phyloP scores from a whole-genome alignment of 2,329 filamentous ascomycete genomes.

The Penicillium italicum region DNA sequence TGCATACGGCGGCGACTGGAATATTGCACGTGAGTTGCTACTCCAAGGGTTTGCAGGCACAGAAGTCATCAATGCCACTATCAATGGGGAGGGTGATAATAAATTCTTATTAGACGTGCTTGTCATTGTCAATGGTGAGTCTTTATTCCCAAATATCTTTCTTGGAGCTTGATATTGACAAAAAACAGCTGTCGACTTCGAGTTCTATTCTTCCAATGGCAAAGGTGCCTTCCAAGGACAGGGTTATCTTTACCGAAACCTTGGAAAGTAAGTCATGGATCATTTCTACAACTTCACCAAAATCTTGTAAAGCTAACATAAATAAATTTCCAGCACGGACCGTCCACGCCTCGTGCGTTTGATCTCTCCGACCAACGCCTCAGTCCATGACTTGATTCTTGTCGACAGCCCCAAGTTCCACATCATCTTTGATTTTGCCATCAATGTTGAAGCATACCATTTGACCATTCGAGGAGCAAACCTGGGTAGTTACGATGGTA shows the following conservation, averaged over 20 bases:
- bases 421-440: conserved; percentile 35
- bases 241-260: conserved; percentile 33
- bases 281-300: too few species aligned
- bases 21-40: conserved; percentile 28
- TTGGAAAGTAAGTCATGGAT: conserved; percentile 23
- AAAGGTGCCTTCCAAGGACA: conserved; percentile 36
- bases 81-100: conserved; percentile 34
- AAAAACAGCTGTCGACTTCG: conserved; percentile 30
- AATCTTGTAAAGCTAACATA: not conserved
- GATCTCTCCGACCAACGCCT: conserved; percentile 24
- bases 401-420: conserved; percentile 39
- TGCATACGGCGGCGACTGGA: conserved; percentile 30
- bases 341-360: conserved; percentile 24
- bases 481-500: conserved; percentile 38
- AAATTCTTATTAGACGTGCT: conserved; percentile 30
- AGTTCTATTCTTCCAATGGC: conserved; percentile 36
- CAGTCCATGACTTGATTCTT: conserved; percentile 33
- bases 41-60: conserved; percentile 30
- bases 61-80: conserved; percentile 28
- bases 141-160: not conserved
- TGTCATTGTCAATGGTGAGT: conserved; percentile 31
- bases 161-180: not conserved
- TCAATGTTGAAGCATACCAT: conserved; percentile 40
- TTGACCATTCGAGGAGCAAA: conserved; percentile 38
- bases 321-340: conserved; percentile 7